phyloP scores from a whole-genome alignment of 768 basidiomycete genomes.

The Collybia sordida region DNA sequence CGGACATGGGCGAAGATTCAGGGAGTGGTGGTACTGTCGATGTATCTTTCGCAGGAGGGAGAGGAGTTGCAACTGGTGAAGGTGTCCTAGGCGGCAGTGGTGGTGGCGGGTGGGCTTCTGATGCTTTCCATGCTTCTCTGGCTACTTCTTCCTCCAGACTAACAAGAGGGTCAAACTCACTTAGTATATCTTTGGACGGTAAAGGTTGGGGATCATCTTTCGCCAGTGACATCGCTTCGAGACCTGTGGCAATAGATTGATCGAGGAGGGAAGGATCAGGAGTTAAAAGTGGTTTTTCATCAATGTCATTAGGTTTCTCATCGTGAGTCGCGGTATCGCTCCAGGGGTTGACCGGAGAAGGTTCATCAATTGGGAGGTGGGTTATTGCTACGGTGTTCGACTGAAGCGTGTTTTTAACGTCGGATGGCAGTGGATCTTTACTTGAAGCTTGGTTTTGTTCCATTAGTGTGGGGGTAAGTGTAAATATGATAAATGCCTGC shows the following conservation, averaged over 20 bases:
- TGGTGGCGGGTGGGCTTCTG: constrained; percentile 62
- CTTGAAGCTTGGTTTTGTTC: background rate
- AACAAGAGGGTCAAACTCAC: constrained; percentile 69
- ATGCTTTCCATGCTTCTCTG: constrained; percentile 60
- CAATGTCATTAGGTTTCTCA: constrained; percentile 13
- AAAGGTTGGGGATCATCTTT: constrained; percentile 17
- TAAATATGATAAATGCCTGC: too few species aligned
- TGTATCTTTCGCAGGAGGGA: constrained; percentile 35
- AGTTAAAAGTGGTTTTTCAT: constrained; percentile 26
- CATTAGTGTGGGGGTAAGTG: background rate
- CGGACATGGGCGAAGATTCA: constrained; percentile 21
- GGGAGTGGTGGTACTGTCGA: constrained; percentile 20
- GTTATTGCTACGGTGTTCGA: background rate
- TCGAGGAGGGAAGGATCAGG: constrained; percentile 47
- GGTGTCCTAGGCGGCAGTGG: constrained; percentile 35
- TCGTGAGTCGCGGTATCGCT: constrained; percentile 24
- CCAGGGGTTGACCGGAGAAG: constrained; percentile 39
- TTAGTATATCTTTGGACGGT: constrained; percentile 44
- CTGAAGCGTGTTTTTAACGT: background rate
- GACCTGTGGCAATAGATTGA: constrained; percentile 35
- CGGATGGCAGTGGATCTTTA: background rate
- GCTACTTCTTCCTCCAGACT: constrained; percentile 58
- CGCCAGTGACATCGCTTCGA: constrained; percentile 25
- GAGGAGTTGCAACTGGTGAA: constrained; percentile 18
- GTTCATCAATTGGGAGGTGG: constrained; percentile 2